These are phyloP conservation scores for Ecytonucleospora hepatopenaei DNA, from an alignment of 371 early-diverging fungal species.

Conservation along the genomic window DNA sequence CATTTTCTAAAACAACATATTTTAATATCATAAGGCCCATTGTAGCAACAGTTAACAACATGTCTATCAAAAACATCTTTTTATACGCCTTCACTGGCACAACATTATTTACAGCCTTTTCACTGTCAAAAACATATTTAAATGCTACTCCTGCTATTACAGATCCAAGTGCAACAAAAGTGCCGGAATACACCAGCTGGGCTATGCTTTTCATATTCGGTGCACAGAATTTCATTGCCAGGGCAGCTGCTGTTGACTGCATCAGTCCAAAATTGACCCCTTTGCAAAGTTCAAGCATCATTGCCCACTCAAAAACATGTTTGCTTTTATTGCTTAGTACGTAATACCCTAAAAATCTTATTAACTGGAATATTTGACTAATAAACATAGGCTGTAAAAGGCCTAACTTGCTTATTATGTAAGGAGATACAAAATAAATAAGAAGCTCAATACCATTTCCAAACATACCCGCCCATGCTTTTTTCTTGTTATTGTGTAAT, in stretches of 20 bases:
- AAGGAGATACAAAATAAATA: constrained; percentile 42
- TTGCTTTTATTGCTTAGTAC: constrained; percentile 9
- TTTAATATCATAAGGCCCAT: constrained; percentile 40
- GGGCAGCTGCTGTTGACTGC: constrained; percentile 52
- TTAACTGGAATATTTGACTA: constrained; percentile 48
- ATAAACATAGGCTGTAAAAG: constrained; percentile 54
- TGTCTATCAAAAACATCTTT: constrained; percentile 35
- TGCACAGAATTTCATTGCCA: constrained; percentile 52
- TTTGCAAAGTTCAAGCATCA: constrained; percentile 54
- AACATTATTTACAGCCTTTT: constrained; percentile 2
- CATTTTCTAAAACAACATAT: constrained; percentile 50
- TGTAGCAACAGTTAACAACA: constrained; percentile 34
- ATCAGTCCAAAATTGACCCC: constrained; percentile 57
- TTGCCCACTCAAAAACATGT: constrained; percentile 41
- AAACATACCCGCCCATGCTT: constrained; percentile 46
- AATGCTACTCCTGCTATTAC: constrained; percentile 48
- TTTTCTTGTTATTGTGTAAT: constrained; percentile 38
- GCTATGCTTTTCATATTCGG: constrained; percentile 53
- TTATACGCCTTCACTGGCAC: constrained; percentile 18
- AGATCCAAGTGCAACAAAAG: constrained; percentile 53
- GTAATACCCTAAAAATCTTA: constrained; percentile 51
- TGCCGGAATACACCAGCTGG: constrained; percentile 56
- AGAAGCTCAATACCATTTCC: constrained; percentile 55
- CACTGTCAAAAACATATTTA: constrained; percentile 16
- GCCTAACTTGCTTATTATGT: constrained; percentile 40